Conservation (phyloP, 768 basidiomycete species). For the Russula abietina region DNA sequence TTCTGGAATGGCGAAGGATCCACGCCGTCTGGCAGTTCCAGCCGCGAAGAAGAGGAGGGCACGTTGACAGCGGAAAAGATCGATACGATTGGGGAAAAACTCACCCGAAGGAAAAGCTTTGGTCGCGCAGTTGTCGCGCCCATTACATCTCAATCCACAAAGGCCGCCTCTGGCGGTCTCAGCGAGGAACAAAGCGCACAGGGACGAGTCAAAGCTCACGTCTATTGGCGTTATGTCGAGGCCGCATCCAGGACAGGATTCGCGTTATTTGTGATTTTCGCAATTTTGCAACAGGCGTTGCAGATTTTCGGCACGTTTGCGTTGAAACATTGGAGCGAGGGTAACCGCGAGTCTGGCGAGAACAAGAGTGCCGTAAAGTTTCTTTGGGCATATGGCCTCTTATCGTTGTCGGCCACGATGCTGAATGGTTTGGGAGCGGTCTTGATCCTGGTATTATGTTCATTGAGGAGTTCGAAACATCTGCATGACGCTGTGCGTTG, state of each 20-base stretch:
- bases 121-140: slow-evolving; percentile 47
- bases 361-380: slow-evolving; percentile 55
- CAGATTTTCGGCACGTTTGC: slow-evolving; percentile 58
- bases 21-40: not conserved
- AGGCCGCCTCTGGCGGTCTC: slow-evolving; percentile 41
- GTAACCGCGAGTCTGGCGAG: slow-evolving; percentile 54
- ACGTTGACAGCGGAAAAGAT: slow-evolving; percentile 19
- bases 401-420: slow-evolving; percentile 53
- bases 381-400: slow-evolving; percentile 60
- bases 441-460: slow-evolving; percentile 71
- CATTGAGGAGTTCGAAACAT: slow-evolving; percentile 62
- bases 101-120: slow-evolving; percentile 52
- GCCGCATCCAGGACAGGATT: slow-evolving; percentile 77
- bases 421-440: slow-evolving; percentile 52
- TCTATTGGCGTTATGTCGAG: slow-evolving; percentile 72
- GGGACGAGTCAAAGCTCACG: slow-evolving; percentile 69
- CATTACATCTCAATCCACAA: slow-evolving; percentile 34
- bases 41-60: slow-evolving; percentile 20
- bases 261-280: slow-evolving; percentile 46
- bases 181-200: slow-evolving; percentile 71
- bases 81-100: slow-evolving; percentile 40
- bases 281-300: slow-evolving; percentile 49
- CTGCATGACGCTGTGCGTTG: slow-evolving; percentile 68
- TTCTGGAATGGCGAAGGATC: slow-evolving; percentile 16
- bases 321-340: slow-evolving; percentile 78